Base-by-base conservation (phyloP, 371 early-diverging fungal genomes). In the Syncephalastrum monosporum region DNA sequence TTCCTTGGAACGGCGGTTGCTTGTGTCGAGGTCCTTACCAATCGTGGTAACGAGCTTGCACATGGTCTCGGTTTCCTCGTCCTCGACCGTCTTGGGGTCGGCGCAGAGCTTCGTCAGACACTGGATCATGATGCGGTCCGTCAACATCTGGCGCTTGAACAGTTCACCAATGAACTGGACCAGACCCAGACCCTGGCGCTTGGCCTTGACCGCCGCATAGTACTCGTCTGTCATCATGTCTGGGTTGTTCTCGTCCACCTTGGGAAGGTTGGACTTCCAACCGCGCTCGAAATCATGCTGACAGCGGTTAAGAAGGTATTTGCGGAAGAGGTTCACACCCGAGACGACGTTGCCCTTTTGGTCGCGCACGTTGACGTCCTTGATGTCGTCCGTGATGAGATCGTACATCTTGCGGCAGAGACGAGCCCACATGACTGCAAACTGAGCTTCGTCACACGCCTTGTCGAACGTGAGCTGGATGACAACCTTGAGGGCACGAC, bases 101-200 rank as follows among this genome's bases (percentile, higher is more conserved):
- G 69, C 63, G 60, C 94, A 79, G 56, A 98, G 81, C 44, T 82
- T 82, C 52, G 74, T 77, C 64, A 97, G 77, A 69, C 96, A 95
- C 65, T 82, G 79, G 67, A 92, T 90, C 87, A 98, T 94, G 56
- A 98, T 92, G 72, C 89, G 89, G 60, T 92, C 91, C 4, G 93
- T 89, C 62, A 98, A 76, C 84, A 98, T 89, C 47, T 76, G 72
- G 49, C 84, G 72, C 77, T 92, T 91, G 87, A 91, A 98, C 50
- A 98, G 79, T 73, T 97, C 96, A 68, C 98, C 96, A 64, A 98
- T 92, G 71, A 97, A 96, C 46, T 79, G 75, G 33, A 95, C 88
- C 64, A 97, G 88, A 65, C 97, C 97, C 53, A 98, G 86, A 54
- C 91, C 93, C 42, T 91, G 89, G 61, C 97, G 93, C 84, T 98